Conservation (phyloP, 192 early-diverging fungal genomes). For the Linnemannia schmuckeri region DNA sequence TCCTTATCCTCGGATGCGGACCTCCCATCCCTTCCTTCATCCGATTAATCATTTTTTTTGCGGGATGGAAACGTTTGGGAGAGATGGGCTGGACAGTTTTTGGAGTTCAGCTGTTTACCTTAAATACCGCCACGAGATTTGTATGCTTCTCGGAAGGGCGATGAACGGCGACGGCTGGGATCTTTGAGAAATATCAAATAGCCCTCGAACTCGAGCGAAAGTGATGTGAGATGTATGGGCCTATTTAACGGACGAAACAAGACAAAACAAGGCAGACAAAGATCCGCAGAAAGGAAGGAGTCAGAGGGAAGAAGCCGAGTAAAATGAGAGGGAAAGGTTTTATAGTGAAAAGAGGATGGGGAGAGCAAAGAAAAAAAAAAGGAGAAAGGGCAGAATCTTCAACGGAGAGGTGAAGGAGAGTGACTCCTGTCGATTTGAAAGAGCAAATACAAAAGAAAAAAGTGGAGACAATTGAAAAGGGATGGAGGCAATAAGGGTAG, state of each 20-base stretch:
- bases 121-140: background rate
- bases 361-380: background rate
- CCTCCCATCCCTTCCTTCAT: background rate
- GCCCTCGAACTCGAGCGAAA: background rate
- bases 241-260: background rate
- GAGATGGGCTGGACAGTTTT: background rate
- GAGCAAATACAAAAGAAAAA: background rate
- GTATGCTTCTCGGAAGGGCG: background rate
- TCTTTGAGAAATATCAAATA: background rate
- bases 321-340: background rate
- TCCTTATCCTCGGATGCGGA: background rate
- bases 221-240: background rate
- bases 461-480: background rate
- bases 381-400: background rate
- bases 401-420: background rate
- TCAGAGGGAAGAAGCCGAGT: background rate
- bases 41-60: background rate
- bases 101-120: slow-evolving; percentile 3
- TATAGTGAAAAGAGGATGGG: background rate
- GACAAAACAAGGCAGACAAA: background rate
- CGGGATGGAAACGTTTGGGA: background rate
- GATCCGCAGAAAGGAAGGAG: background rate
- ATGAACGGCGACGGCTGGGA: background rate
- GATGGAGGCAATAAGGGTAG: background rate
- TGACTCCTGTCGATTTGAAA: background rate